These are phyloP conservation scores for sweet orange (Citrus sinensis) DNA, from an alignment of 345 rosid species.

Conservation along the genomic window DVS_A1.0 CM039169.1:28166001-28166500, in stretches of 20 bases:
- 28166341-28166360: slow-evolving; percentile 46
- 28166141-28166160: slow-evolving; percentile 15
- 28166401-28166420: slow-evolving; percentile 38
- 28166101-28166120: slow-evolving; percentile 28
- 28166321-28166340: slow-evolving; percentile 51
- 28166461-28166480: no score
- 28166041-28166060: background rate
- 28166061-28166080: no score
- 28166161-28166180: slow-evolving; percentile 36
- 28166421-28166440: slow-evolving; percentile 46
- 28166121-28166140: slow-evolving; percentile 41
- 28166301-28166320: slow-evolving; percentile 71
- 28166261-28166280: slow-evolving; percentile 36
- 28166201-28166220: slow-evolving; percentile 16
- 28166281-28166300: slow-evolving; percentile 72
- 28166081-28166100: background rate
- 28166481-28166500: no score
- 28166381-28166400: slow-evolving; percentile 27
- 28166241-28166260: background rate
- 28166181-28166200: slow-evolving; percentile 32
- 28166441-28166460: no score
- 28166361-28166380: slow-evolving; percentile 38
- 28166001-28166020: background rate
- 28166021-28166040: background rate
- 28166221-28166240: slow-evolving; percentile 10